A percentile compares a stretch with the other conserved stretches of the same genome.
Conservation (phyloP, 169 alveolate species). For the Pseudocohnilembus persalinus region DNA sequence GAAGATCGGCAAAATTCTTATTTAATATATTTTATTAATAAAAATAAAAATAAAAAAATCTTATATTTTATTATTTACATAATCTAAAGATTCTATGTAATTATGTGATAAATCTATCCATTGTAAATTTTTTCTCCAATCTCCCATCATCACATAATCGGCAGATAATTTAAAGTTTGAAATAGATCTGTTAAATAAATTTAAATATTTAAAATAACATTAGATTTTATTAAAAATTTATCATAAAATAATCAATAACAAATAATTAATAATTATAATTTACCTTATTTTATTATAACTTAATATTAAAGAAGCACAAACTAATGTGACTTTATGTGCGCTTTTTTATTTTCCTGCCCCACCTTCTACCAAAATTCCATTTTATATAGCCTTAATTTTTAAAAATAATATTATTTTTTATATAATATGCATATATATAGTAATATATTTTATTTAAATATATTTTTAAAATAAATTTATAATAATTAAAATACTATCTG, state of each 20-base stretch:
- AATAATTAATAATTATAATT: not conserved
- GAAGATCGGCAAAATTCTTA: constrained; percentile 61
- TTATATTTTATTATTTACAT: constrained; percentile 21
- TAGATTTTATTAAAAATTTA: not conserved
- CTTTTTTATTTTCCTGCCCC: constrained; percentile 20
- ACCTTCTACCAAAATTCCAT: constrained; percentile 1
- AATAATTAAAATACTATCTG: no score
- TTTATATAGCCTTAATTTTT: not conserved
- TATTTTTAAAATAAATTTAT: no score
- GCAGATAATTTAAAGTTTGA: not conserved
- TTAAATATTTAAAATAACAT: not conserved
- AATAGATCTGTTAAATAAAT: not conserved
- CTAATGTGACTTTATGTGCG: constrained; percentile 1
- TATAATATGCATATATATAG: no score
- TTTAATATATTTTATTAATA: no score
- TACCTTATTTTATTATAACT: constrained; percentile 45
- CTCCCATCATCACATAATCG: constrained; percentile 32
- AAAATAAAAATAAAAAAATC: not conserved
- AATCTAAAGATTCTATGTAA: constrained; percentile 22
- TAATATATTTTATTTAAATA: no score
- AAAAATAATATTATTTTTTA: no score
- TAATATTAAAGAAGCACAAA: constrained; percentile 30
- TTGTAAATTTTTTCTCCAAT: constrained; percentile 10
- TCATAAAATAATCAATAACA: not conserved
- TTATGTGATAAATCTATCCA: constrained; percentile 51